Evolutionary conservation across 495 filamentous ascomycete genomes (phyloP).

Genomic region (Daldinia bambusicola): DNA sequence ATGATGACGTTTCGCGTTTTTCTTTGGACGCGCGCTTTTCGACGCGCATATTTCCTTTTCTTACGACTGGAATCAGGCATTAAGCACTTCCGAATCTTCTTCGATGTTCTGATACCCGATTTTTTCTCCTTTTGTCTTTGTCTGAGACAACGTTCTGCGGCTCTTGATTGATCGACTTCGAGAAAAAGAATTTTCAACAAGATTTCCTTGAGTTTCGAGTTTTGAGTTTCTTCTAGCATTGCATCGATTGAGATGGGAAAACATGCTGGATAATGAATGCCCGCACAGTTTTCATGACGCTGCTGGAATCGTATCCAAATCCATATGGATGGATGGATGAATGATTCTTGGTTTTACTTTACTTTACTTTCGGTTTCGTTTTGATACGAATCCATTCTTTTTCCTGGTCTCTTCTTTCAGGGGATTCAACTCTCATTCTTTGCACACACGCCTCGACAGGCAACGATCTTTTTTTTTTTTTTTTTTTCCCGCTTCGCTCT

Average conservation of each 20-base stretch:
- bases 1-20: background rate
- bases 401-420: background rate
- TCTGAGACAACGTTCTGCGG: constrained; percentile 12
- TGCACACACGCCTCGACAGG: background rate
- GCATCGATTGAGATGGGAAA: background rate
- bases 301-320: background rate
- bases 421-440: constrained; percentile 10
- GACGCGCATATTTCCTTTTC: too few species aligned
- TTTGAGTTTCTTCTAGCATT: background rate
- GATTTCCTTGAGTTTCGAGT: background rate
- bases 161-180: background rate
- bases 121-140: background rate
- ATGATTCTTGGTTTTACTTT: background rate
- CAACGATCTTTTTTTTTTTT: background rate
- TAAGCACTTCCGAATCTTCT: background rate
- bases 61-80: background rate
- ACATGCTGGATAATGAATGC: background rate
- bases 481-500: background rate
- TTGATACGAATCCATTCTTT: background rate
- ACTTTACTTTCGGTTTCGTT: background rate
- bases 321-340: too few species aligned
- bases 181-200: constrained; percentile 12
- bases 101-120: background rate
- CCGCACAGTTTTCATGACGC: background rate
- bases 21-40: background rate